Evolutionary conservation across 371 early-diverging fungal species (phyloP).

Genomic region (Lichtheimia ornata): DNA sequence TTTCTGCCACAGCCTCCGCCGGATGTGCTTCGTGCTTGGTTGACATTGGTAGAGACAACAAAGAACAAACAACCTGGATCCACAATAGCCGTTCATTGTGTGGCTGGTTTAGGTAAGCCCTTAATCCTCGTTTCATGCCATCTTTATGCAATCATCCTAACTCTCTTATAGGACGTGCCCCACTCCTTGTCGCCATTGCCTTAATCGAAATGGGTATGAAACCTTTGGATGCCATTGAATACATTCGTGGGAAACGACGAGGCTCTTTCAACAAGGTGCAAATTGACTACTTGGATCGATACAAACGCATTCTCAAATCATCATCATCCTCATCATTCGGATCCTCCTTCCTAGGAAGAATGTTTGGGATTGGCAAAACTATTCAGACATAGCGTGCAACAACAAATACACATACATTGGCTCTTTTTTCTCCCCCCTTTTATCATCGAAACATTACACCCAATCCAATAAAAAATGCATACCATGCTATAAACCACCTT

Average conservation of each 20-base stretch:
- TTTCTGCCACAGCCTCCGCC: constrained; percentile 57
- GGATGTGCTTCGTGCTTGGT: constrained; percentile 70
- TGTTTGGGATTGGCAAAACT: constrained; percentile 38
- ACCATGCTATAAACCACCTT: too few relatives aligned
- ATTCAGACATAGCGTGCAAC: too few relatives aligned
- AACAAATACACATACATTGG: constrained; percentile 5
- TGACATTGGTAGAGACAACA: constrained; percentile 58
- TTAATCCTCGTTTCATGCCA: too few relatives aligned
- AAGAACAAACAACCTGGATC: constrained; percentile 47
- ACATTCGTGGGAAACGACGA: constrained; percentile 72
- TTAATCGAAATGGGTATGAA: constrained; percentile 81
- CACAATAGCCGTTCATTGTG: constrained; percentile 85
- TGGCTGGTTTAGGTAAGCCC: constrained; percentile 63
- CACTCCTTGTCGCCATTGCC: constrained; percentile 78
- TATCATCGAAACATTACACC: too few relatives aligned
- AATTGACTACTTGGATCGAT: constrained; percentile 61
- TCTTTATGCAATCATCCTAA: too few relatives aligned
- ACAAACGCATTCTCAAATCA: constrained; percentile 44
- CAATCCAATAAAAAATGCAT: too few relatives aligned
- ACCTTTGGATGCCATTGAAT: constrained; percentile 77
- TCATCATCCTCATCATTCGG: constrained; percentile 33
- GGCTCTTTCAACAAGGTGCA: constrained; percentile 86
- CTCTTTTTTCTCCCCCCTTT: background rate
- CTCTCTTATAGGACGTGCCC: constrained; percentile 56
- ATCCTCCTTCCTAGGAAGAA: constrained; percentile 33